Percentiles rank a stretch among this genome's conserved stretches.
Conservation (phyloP, 495 filamentous ascomycete species). For the Penicillium goetzii region DNA sequence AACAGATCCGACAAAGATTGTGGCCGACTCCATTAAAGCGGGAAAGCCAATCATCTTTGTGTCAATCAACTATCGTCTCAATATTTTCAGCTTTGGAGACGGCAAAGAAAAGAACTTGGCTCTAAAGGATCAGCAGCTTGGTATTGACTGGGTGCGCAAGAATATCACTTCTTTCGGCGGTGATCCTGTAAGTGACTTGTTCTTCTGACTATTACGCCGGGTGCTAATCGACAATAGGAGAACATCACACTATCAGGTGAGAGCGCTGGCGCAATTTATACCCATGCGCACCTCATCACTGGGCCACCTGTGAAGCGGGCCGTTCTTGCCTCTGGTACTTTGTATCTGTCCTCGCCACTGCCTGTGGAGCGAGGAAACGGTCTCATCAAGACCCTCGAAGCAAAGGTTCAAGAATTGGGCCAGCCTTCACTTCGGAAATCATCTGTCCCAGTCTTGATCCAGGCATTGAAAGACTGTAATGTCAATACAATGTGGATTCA, state of each 20-base stretch:
- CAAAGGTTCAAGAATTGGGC: slow-evolving; percentile 36
- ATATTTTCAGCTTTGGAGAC: slow-evolving; percentile 66
- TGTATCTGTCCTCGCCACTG: slow-evolving; percentile 42
- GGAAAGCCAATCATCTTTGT: slow-evolving; percentile 61
- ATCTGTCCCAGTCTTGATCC: slow-evolving; percentile 32
- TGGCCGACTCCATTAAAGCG: slow-evolving; percentile 39
- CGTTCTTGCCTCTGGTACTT: slow-evolving; percentile 40
- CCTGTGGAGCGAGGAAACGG: slow-evolving; percentile 36
- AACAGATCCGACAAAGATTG: slow-evolving; percentile 39
- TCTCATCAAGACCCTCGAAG: slow-evolving; percentile 34
- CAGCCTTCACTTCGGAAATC: slow-evolving; percentile 35
- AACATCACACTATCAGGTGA: slow-evolving; percentile 46
- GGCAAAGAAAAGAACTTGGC: slow-evolving; percentile 58
- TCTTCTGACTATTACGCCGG: neutral
- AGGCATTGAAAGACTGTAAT: slow-evolving; percentile 40
- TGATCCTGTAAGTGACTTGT: slow-evolving; percentile 47
- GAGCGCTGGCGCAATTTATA: slow-evolving; percentile 46
- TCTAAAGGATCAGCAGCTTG: slow-evolving; percentile 68
- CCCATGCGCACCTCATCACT: slow-evolving; percentile 44
- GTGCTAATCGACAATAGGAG: slow-evolving; percentile 19
- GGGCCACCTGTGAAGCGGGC: slow-evolving; percentile 43
- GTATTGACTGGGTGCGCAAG: slow-evolving; percentile 62
- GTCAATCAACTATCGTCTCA: slow-evolving; percentile 66
- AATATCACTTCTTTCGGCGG: slow-evolving; percentile 67
- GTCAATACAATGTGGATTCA: slow-evolving; percentile 48